Evolutionary conservation across 805 yeast genomes (phyloP).

Genomic region (Ogataea sp.): DNA sequence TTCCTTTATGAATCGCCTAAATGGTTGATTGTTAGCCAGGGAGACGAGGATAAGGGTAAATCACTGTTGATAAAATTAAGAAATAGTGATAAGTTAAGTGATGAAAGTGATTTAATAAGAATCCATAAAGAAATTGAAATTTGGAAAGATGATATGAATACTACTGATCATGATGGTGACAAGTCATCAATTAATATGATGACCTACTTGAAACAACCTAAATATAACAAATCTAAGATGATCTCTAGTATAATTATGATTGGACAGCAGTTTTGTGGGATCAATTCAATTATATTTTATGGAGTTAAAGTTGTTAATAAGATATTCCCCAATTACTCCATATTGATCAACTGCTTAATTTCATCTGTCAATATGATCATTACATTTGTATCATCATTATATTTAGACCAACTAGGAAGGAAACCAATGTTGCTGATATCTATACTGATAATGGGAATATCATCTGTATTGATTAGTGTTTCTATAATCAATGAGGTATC

Average conservation of each 20-base stretch:
- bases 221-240: conserved; percentile 48
- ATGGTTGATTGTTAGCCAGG: conserved; percentile 50
- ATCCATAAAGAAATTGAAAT: conserved; percentile 17
- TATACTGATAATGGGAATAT: conserved; percentile 56
- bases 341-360: conserved; percentile 65
- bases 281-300: conserved; percentile 86
- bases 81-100: too few relatives aligned
- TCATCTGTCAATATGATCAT: conserved; percentile 68
- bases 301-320: conserved; percentile 80
- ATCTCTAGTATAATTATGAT: conserved; percentile 67
- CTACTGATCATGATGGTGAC: too few relatives aligned
- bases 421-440: conserved; percentile 64
- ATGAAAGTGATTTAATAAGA: conserved; percentile 5
- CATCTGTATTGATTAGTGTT: conserved; percentile 53
- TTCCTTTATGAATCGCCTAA: conserved; percentile 68
- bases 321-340: conserved; percentile 64
- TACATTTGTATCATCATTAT: conserved; percentile 65
- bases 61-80: conserved; percentile 30
- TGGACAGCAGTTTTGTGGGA: conserved; percentile 89
- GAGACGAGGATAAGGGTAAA: conserved; percentile 18
- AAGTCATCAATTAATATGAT: conserved; percentile 18
- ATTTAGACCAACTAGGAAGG: conserved; percentile 73
- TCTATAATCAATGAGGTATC: conserved; percentile 50
- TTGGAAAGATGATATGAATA: conserved; percentile 27
- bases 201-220: conserved; percentile 42